Percentiles rank a stretch among this genome's conserved stretches.
Conservation (phyloP, 2,329 filamentous ascomycete genomes). For the Eutypa lata region DNA sequence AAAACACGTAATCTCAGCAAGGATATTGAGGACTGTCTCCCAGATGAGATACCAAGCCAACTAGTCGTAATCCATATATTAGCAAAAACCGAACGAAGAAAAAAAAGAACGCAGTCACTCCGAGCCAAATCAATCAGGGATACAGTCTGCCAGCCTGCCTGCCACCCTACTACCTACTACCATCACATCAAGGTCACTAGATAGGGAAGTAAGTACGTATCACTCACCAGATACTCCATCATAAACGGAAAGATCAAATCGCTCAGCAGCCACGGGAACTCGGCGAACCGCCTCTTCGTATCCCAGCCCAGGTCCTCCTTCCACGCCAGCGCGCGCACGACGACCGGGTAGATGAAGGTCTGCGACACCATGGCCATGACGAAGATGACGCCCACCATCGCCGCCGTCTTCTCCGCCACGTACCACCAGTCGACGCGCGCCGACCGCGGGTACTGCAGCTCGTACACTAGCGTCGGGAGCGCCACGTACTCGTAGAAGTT, state of each 20-base stretch:
- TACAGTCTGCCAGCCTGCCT: too few relatives aligned
- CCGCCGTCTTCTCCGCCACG: slow-evolving; percentile 67
- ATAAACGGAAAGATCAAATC: slow-evolving; percentile 77
- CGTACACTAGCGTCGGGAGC: slow-evolving; percentile 75
- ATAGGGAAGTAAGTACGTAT: background rate
- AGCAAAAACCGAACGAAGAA: too few relatives aligned
- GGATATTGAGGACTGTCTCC: slow-evolving; percentile 70
- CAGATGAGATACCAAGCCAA: slow-evolving; percentile 80
- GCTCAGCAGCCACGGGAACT: slow-evolving; percentile 72
- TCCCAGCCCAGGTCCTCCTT: slow-evolving; percentile 67
- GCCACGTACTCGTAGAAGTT: slow-evolving; percentile 66
- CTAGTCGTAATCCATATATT: too few relatives aligned
- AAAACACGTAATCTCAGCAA: slow-evolving; percentile 74
- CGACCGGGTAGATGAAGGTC: slow-evolving; percentile 72
- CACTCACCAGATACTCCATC: slow-evolving; percentile 64
- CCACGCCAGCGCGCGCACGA: slow-evolving; percentile 57
- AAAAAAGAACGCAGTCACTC: too few relatives aligned
- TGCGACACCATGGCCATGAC: slow-evolving; percentile 79
- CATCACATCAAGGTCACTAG: background rate
- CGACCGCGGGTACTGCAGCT: slow-evolving; percentile 70
- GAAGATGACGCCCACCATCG: slow-evolving; percentile 69
- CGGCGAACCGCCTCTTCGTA: slow-evolving; percentile 56
- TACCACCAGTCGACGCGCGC: slow-evolving; percentile 71
- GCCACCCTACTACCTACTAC: too few relatives aligned
- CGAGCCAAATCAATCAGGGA: too few relatives aligned